Evolutionary conservation across 2,329 filamentous ascomycete genomes (phyloP).

Genomic region (Cylindrodendrum hubeiense): DNA sequence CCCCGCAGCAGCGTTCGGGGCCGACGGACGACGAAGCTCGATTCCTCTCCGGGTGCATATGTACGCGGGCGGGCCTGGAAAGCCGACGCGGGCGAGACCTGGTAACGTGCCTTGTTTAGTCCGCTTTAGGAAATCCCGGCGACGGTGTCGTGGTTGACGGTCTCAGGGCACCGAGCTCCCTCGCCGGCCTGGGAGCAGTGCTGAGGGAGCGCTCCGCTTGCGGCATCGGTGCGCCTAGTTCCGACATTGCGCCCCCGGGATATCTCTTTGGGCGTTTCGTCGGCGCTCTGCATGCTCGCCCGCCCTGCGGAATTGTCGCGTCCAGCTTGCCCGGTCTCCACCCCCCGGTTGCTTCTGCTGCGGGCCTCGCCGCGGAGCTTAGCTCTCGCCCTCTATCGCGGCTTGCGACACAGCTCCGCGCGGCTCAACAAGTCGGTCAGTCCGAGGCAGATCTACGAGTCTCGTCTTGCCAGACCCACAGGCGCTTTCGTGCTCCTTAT

Average conservation of each 20-base stretch:
- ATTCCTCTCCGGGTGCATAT: constrained; percentile 7
- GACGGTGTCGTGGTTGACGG: constrained; percentile 3
- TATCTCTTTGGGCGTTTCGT: constrained; percentile 22
- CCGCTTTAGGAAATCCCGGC: constrained; percentile 35
- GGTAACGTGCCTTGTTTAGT: constrained; percentile 15
- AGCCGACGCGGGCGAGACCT: constrained; percentile 1
- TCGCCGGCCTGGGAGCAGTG: constrained; percentile 21
- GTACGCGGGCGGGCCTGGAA: not conserved
- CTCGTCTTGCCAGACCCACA: not conserved
- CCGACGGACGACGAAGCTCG: constrained; percentile 12
- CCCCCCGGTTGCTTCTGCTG: not conserved
- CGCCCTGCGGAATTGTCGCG: constrained; percentile 12
- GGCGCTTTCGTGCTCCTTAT: too few relatives aligned
- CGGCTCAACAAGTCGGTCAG: not conserved
- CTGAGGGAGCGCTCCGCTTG: constrained; percentile 12
- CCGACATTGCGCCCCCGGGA: not conserved
- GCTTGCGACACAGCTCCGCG: not conserved
- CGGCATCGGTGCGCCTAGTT: not conserved
- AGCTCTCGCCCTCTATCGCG: not conserved
- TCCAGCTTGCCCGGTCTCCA: not conserved
- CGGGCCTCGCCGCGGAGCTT: not conserved
- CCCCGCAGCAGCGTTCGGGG: constrained; percentile 5
- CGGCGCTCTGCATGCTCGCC: constrained; percentile 9
- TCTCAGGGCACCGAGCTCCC: not conserved
- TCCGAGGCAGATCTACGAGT: too few relatives aligned